Conservation (phyloP, 805 yeast genomes). For the Candida takata region DNA sequence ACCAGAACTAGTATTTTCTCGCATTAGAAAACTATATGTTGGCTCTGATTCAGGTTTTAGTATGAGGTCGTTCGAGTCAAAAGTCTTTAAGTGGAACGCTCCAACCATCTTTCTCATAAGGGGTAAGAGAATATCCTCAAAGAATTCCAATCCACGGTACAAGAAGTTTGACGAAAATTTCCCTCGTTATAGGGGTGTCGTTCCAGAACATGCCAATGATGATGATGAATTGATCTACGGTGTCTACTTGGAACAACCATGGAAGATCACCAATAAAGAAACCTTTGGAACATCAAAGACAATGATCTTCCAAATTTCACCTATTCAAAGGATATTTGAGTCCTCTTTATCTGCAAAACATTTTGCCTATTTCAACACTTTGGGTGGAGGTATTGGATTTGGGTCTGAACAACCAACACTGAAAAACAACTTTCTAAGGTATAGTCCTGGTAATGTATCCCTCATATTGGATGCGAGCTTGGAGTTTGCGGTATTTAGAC, state of each 20-base stretch:
- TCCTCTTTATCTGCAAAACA: slow-evolving; percentile 29
- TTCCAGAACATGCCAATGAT: slow-evolving; percentile 5
- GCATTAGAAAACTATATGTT: slow-evolving; percentile 53
- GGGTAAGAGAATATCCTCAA: slow-evolving; percentile 37
- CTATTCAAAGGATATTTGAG: slow-evolving; percentile 51
- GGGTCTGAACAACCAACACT: slow-evolving; percentile 64
- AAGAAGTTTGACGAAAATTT: slow-evolving; percentile 43
- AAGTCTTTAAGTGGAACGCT: slow-evolving; percentile 72
- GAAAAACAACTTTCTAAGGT: slow-evolving; percentile 38
- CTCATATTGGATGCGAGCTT: slow-evolving; percentile 69
- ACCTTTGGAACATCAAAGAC: slow-evolving; percentile 61
- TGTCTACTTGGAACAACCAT: slow-evolving; percentile 59
- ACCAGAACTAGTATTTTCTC: slow-evolving; percentile 35
- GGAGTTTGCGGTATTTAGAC: slow-evolving; percentile 77
- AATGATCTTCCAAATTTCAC: slow-evolving; percentile 59
- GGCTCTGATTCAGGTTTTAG: slow-evolving; percentile 83
- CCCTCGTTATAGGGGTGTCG: slow-evolving; percentile 31
- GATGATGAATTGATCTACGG: slow-evolving; percentile 53
- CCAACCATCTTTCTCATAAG: slow-evolving; percentile 68
- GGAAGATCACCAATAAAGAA: slow-evolving; percentile 68
- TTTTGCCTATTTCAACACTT: slow-evolving; percentile 58
- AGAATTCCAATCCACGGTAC: slow-evolving; percentile 37
- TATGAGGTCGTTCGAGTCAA: slow-evolving; percentile 76
- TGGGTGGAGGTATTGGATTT: slow-evolving; percentile 78
- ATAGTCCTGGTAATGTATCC: slow-evolving; percentile 70